phyloP scores from a whole-genome alignment of 768 basidiomycete genomes.

The Trametes villosa region DNA sequence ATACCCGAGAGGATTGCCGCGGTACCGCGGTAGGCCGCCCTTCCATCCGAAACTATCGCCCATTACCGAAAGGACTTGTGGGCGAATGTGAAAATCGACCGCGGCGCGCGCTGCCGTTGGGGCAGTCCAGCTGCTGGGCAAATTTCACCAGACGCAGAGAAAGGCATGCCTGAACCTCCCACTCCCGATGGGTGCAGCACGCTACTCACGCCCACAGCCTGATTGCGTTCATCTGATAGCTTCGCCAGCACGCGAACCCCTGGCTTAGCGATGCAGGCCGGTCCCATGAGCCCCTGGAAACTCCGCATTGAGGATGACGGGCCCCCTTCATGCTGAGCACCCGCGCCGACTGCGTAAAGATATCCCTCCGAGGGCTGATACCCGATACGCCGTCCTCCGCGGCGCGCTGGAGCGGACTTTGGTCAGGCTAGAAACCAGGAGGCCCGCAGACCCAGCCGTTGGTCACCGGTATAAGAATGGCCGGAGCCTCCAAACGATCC shows the following conservation, averaged over 20 bases:
- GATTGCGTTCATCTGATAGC: conserved; percentile 11
- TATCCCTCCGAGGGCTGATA: conserved; percentile 1
- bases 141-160: neutral
- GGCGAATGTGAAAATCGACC: too few species aligned
- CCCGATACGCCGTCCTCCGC: conserved; percentile 11
- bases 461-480: conserved; percentile 18
- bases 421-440: neutral
- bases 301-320: conserved; percentile 1
- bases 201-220: neutral
- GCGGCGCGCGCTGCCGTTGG: neutral
- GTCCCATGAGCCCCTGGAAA: conserved; percentile 2
- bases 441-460: neutral
- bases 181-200: neutral
- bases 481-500: conserved; percentile 8
- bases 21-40: conserved; percentile 1
- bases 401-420: conserved; percentile 7
- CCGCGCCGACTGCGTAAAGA: conserved; percentile 4
- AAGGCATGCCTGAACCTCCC: neutral
- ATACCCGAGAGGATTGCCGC: neutral
- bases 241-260: neutral
- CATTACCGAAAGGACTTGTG: too few species aligned
- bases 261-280: neutral
- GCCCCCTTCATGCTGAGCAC: neutral
- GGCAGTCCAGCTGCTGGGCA: neutral
- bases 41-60: neutral